These are phyloP conservation scores for Hyphopichia homilentoma DNA, from an alignment of 805 yeast genomes.

Conservation along the genomic window DNA sequence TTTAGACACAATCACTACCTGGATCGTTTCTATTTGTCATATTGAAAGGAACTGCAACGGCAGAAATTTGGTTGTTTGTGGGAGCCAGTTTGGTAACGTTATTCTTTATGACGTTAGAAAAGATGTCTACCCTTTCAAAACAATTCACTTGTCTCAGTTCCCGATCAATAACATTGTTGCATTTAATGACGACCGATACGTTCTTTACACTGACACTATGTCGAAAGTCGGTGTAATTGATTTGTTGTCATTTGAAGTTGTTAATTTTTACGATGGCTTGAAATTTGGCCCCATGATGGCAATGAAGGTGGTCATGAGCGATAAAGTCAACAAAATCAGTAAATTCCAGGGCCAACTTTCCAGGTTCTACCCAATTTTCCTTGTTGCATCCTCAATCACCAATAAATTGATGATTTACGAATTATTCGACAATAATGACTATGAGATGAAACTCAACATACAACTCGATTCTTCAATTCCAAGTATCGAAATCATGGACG, in stretches of 20 bases:
- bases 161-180: conserved; percentile 17
- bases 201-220: conserved; percentile 25
- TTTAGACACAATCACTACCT: conserved; percentile 10
- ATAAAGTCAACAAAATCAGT: conserved; percentile 2
- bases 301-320: conserved; percentile 10
- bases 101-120: conserved; percentile 14
- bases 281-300: conserved; percentile 18
- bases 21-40: conserved; percentile 22
- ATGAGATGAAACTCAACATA: conserved; percentile 12
- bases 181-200: conserved; percentile 13
- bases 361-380: conserved; percentile 20
- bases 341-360: conserved; percentile 5
- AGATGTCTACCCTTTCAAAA: conserved; percentile 11
- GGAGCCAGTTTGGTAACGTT: conserved; percentile 29
- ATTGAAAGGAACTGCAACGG: conserved; percentile 6
- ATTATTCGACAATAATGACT: conserved; percentile 15
- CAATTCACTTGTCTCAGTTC: conserved; percentile 19
- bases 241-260: conserved; percentile 10
- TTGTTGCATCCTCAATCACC: conserved; percentile 19
- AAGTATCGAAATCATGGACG: conserved; percentile 4
- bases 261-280: conserved; percentile 16
- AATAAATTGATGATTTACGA: conserved; percentile 18
- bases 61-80: conserved; percentile 17
- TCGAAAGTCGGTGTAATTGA: conserved; percentile 27
- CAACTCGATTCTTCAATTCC: conserved; percentile 12